phyloP scores from a whole-genome alignment of 495 filamentous ascomycete genomes.

The Penicillium macrosclerotiorum region DNA sequence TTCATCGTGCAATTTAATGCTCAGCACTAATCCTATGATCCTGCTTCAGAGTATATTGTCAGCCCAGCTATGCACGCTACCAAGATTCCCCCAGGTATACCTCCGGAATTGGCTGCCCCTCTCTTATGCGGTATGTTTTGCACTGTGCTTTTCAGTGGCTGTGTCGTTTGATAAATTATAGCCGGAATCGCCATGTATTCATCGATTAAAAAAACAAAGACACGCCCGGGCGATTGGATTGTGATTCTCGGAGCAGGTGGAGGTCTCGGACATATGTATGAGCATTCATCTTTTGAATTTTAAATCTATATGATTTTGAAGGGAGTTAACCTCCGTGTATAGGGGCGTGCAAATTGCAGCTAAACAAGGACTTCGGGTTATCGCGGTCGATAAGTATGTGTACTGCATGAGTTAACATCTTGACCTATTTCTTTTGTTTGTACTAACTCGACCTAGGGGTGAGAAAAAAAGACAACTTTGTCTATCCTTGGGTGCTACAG shows the following conservation, averaged over 20 bases:
- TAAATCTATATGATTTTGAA: background rate
- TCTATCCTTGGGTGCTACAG: slow-evolving; percentile 35
- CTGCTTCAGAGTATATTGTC: slow-evolving; percentile 35
- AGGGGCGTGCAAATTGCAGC: slow-evolving; percentile 46
- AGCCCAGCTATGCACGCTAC: slow-evolving; percentile 42
- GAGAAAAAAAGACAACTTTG: slow-evolving; percentile 41
- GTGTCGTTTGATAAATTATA: slow-evolving; percentile 4
- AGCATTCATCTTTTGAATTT: background rate
- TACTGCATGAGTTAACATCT: background rate
- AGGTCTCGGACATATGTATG: slow-evolving; percentile 44
- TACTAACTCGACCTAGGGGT: slow-evolving; percentile 22
- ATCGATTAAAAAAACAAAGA: slow-evolving; percentile 44
- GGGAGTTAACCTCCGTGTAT: background rate
- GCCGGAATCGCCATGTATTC: slow-evolving; percentile 49
- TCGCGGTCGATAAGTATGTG: slow-evolving; percentile 42
- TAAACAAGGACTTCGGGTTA: slow-evolving; percentile 40
- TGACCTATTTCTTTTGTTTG: background rate
- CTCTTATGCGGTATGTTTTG: slow-evolving; percentile 37
- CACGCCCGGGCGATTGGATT: slow-evolving; percentile 40
- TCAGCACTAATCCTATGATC: background rate
- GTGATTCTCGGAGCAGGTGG: slow-evolving; percentile 44
- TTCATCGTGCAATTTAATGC: background rate
- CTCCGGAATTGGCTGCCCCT: slow-evolving; percentile 36
- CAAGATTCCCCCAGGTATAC: slow-evolving; percentile 32
- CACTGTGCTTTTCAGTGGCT: background rate